Percentiles rank a stretch among this genome's conserved stretches.
phyloP scores from a whole-genome alignment of 2,329 filamentous ascomycete genomes.

The Fusarium sambucinum region DNA sequence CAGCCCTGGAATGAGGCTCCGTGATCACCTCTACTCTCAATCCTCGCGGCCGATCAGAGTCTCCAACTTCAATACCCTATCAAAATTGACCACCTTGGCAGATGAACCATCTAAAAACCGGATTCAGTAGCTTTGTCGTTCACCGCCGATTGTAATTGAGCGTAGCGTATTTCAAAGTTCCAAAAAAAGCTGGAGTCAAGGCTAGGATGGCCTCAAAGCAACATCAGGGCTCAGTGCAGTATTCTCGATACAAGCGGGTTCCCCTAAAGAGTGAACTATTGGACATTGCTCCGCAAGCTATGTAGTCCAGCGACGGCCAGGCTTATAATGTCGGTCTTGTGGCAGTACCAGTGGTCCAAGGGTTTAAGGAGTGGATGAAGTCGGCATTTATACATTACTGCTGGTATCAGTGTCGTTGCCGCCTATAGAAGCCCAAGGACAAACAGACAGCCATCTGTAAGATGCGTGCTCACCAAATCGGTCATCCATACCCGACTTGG shows the following conservation, averaged over 20 bases:
- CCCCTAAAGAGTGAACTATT: background rate
- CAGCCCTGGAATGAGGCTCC: background rate
- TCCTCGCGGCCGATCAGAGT: background rate
- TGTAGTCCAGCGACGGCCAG: background rate
- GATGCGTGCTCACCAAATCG: background rate
- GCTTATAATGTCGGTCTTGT: background rate
- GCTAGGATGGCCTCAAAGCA: conserved; percentile 19
- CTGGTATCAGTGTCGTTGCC: background rate
- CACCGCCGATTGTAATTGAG: conserved; percentile 25
- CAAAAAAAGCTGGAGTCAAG: background rate
- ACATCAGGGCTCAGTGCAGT: background rate
- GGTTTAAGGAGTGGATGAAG: background rate
- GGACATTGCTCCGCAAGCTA: background rate
- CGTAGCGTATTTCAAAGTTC: conserved; percentile 3
- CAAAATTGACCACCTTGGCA: background rate
- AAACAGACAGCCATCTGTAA: too few relatives aligned
- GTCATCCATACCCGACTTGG: background rate
- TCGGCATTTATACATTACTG: background rate
- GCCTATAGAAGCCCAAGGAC: background rate
- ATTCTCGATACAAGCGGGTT: background rate
- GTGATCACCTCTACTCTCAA: background rate
- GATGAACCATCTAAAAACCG: background rate
- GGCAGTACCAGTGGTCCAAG: background rate
- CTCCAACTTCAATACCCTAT: conserved; percentile 4
- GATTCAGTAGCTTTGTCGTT: background rate